phyloP scores from a whole-genome alignment of 2,329 filamentous ascomycete genomes.

The Tolypocladium sp. region DNA sequence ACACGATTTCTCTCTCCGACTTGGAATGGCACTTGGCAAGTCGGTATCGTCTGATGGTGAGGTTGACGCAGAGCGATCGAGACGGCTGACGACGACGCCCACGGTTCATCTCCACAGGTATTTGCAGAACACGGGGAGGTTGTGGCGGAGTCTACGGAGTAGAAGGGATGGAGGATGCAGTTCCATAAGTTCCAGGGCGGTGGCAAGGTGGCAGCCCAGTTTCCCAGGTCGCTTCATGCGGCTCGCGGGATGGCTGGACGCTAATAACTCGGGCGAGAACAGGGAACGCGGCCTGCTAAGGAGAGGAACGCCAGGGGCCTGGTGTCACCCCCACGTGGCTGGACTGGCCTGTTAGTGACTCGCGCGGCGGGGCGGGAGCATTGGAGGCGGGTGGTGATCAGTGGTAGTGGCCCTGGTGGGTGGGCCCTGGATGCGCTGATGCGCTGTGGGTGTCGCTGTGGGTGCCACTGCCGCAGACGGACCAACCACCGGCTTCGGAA shows the following conservation, averaged over 20 bases:
- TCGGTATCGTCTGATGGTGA: background rate
- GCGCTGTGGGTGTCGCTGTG: too few species aligned
- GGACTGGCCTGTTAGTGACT: background rate
- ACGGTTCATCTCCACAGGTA: background rate
- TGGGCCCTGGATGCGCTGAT: too few species aligned
- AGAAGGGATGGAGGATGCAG: background rate
- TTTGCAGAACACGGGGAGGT: background rate
- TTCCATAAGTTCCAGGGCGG: background rate
- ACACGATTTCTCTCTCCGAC: background rate
- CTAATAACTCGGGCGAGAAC: background rate
- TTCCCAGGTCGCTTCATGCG: background rate
- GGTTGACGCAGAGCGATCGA: too few species aligned
- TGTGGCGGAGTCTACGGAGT: background rate
- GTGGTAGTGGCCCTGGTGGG: background rate
- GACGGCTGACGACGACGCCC: background rate
- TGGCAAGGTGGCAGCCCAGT: too few species aligned
- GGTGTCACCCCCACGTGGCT: background rate
- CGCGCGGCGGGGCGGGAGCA: background rate
- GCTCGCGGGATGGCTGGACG: background rate
- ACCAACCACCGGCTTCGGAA: background rate
- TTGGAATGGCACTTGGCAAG: too few species aligned
- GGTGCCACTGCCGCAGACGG: background rate
- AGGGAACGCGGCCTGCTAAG: background rate
- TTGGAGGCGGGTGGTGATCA: too few species aligned
- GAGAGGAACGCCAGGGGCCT: background rate